A percentile compares a stretch with the other conserved stretches of the same genome.
Conservation (phyloP, 495 filamentous ascomycete species). For the Eremomyces bilateralis region DNA sequence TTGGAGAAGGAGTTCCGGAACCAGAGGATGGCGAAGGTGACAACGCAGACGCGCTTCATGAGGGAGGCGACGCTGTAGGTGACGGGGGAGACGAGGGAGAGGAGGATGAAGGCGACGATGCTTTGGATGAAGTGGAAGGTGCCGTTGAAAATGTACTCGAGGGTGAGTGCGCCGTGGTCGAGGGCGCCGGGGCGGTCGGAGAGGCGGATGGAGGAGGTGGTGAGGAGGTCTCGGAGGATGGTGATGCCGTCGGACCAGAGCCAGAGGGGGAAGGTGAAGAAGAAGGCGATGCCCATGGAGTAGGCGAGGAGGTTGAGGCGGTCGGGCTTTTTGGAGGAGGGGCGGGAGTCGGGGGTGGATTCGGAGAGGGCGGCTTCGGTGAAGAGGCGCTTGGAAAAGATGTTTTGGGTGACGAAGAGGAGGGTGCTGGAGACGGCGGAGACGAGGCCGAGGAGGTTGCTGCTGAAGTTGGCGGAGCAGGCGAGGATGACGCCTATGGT, state of each 20-base stretch:
- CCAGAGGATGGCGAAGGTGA: slow-evolving; percentile 86
- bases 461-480: slow-evolving; percentile 72
- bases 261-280: slow-evolving; percentile 86
- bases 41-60: slow-evolving; percentile 94
- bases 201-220: slow-evolving; percentile 39
- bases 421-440: slow-evolving; percentile 72
- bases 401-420: slow-evolving; percentile 97
- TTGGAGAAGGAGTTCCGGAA: slow-evolving; percentile 73
- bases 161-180: slow-evolving; percentile 52
- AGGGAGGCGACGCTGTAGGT: slow-evolving; percentile 91
- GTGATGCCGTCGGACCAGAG: slow-evolving; percentile 68
- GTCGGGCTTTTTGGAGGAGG: slow-evolving; percentile 60
- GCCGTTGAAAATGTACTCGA: slow-evolving; percentile 92
- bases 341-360: slow-evolving; percentile 35
- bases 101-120: slow-evolving; percentile 77
- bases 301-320: slow-evolving; percentile 95
- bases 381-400: slow-evolving; percentile 97
- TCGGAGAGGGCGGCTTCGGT: slow-evolving; percentile 76
- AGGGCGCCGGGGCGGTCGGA: slow-evolving; percentile 38
- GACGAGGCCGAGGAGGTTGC: slow-evolving; percentile 68
- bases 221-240: slow-evolving; percentile 50
- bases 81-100: slow-evolving; percentile 82
- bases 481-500: slow-evolving; percentile 88
- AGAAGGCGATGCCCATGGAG: slow-evolving; percentile 75
- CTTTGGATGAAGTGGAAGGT: slow-evolving; percentile 94